Conservation (phyloP, 768 basidiomycete species). For the Leccinum subgranulosum region DNA sequence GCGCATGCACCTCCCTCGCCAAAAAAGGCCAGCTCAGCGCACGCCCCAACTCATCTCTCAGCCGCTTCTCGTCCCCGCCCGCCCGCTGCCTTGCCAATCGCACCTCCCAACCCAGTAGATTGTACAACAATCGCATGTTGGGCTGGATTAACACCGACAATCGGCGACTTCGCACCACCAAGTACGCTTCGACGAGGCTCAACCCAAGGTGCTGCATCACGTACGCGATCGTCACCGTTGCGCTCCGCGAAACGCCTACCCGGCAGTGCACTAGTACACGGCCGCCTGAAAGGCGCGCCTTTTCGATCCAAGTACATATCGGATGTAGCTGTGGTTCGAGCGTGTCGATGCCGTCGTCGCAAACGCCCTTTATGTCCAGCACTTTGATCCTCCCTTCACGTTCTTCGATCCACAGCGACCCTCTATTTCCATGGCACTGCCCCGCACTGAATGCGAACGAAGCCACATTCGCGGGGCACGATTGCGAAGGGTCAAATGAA, state of each 20-base stretch:
- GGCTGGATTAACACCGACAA: conserved; percentile 92
- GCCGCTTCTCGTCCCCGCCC: conserved; percentile 44
- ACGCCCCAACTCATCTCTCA: conserved; percentile 59
- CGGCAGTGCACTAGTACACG: conserved; percentile 94
- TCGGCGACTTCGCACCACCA: conserved; percentile 86
- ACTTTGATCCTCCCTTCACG: conserved; percentile 87
- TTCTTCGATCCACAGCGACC: conserved; percentile 86
- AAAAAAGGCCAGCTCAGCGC: conserved; percentile 83
- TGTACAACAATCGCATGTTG: conserved; percentile 93
- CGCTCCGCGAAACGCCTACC: conserved; percentile 97
- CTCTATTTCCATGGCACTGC: conserved; percentile 51
- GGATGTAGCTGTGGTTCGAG: conserved; percentile 84
- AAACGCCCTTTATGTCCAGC: conserved; percentile 86
- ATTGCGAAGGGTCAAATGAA: background rate
- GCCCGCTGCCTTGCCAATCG: conserved; percentile 79
- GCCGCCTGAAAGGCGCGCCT: conserved; percentile 77
- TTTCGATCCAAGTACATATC: conserved; percentile 92
- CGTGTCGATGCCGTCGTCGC: conserved; percentile 96
- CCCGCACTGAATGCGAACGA: conserved; percentile 35
- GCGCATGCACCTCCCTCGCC: conserved; percentile 76
- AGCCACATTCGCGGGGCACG: conserved; percentile 2
- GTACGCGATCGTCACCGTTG: conserved; percentile 95
- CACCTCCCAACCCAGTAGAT: conserved; percentile 93
- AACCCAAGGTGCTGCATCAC: conserved; percentile 90
- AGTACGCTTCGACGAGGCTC: conserved; percentile 89